Conservation (phyloP, 139 green algal species). For the Auxenochlorella pyrenoidosa region DNA sequence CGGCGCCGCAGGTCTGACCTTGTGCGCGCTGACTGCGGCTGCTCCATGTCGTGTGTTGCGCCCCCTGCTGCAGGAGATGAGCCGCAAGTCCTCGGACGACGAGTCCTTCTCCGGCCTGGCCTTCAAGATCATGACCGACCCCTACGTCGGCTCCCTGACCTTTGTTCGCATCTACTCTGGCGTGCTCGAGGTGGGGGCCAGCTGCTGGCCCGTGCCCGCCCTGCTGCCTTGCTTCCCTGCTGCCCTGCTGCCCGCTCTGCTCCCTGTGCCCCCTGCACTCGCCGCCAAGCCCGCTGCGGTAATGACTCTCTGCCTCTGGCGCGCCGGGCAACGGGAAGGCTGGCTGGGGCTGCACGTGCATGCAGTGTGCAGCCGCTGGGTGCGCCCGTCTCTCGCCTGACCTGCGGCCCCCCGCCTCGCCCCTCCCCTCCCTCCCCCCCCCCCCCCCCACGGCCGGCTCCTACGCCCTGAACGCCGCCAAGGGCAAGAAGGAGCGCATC, state of each 20-base stretch:
- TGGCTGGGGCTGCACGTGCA: no score
- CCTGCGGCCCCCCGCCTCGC: no score
- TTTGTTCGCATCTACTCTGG: constrained; percentile 96
- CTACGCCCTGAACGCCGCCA: constrained; percentile 92
- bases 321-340: no score
- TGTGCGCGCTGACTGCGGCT: no score
- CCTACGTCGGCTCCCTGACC: constrained; percentile 95
- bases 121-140: constrained; percentile 99
- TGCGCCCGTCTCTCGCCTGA: no score
- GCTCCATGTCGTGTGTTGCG: neutral
- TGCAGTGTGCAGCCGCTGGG: no score
- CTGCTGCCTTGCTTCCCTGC: neutral
- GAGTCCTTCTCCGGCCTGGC: constrained; percentile 94
- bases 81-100: constrained; percentile 78
- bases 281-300: no score
- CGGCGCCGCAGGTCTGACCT: no score
- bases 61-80: constrained; percentile 65
- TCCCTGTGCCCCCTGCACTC: no score
- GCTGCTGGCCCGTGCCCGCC: neutral
- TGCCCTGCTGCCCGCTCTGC: no score
- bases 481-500: constrained; percentile 98
- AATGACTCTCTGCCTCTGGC: no score
- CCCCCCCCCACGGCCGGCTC: constrained; percentile 63
- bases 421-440: neutral
- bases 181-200: constrained; percentile 52